Evolutionary conservation across 768 basidiomycete species (phyloP), one percentile per base, ranked within the genome.

Genomic region (Collybia sordida): DNA sequence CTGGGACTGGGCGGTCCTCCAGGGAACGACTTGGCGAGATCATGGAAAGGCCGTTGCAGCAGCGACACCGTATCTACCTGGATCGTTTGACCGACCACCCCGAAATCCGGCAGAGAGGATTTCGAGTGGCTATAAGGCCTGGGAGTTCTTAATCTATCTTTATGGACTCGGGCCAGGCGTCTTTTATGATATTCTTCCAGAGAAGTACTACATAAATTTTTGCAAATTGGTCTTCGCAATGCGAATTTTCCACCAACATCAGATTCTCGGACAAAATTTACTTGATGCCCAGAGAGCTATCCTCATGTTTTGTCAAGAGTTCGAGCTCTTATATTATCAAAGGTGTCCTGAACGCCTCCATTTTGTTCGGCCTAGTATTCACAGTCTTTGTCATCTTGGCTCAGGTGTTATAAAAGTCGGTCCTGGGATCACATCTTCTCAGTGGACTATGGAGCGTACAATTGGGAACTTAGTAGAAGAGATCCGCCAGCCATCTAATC

Each of bases 271-370:
- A 2, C 8, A 37, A 0, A 49, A 65, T 27, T 40, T 71, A 4
- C 5, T 15, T 3, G 22, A 44, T 0, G 67, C 61, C 0, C 61
- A 72, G 19, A 9, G 27, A 0, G 47, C 52, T 1, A 50, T 75
- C 4, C 22, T 59, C 2, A 24, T 60, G 17, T 76, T 68, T 51
- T 50, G 55, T 0, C 35, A 51, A 3, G 70, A 74, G n/a, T 76
- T 60, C 52, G 69, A 76, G 54, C 23, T 42, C 0, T 48, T 73
- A 0, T 75, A 75, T 25, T 24, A 14, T 11, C 25, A 25, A 17
- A 11, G 19, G 8, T 4, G 11, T 4, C 39, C 18, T n/a, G 9
- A 14, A 8, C 18, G 39, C 12, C 18, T 41, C 9, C 39, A 41
- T 41, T 41, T 41, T 41, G 39, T 41, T 11, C 39, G 39, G 12